These are phyloP conservation scores for Spizellomyces sp. DNA, from an alignment of 192 early-diverging fungal species.

Conservation along the genomic window DNA sequence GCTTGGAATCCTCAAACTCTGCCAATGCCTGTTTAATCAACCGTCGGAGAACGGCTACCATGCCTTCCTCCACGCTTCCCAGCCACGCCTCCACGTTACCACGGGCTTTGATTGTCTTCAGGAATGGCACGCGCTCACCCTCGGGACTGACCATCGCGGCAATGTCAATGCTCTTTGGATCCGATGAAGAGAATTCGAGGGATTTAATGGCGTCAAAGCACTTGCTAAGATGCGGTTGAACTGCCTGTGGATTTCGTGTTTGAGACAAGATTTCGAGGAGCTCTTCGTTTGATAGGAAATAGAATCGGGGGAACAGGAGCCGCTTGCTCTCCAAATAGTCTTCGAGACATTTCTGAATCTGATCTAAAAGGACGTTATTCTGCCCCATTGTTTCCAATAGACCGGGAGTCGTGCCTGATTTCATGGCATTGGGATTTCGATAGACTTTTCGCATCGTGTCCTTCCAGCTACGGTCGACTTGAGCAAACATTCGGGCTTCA, in stretches of 20 bases:
- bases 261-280: slow-evolving; percentile 66
- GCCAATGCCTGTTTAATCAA: slow-evolving; percentile 56
- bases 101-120: slow-evolving; percentile 64
- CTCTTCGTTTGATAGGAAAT: slow-evolving; percentile 68
- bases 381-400: slow-evolving; percentile 61
- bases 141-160: slow-evolving; percentile 60
- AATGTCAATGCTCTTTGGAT: slow-evolving; percentile 64
- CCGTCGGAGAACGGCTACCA: slow-evolving; percentile 53
- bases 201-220: slow-evolving; percentile 67
- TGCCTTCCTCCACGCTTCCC: slow-evolving; percentile 62
- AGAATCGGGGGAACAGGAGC: slow-evolving; percentile 64
- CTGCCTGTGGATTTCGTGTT: slow-evolving; percentile 64
- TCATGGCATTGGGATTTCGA: slow-evolving; percentile 69
- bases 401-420: slow-evolving; percentile 58
- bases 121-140: slow-evolving; percentile 57
- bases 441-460: slow-evolving; percentile 59
- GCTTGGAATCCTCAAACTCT: slow-evolving; percentile 53
- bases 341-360: slow-evolving; percentile 68
- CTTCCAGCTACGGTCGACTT: slow-evolving; percentile 66
- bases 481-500: slow-evolving; percentile 62
- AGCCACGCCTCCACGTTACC: slow-evolving; percentile 69
- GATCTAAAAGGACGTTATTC: slow-evolving; percentile 60
- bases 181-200: slow-evolving; percentile 55
- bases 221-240: slow-evolving; percentile 63
- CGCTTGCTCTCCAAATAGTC: slow-evolving; percentile 65